Base-by-base conservation (phyloP, 2,329 filamentous ascomycete genomes). In the Pyricularia grisea region DNA sequence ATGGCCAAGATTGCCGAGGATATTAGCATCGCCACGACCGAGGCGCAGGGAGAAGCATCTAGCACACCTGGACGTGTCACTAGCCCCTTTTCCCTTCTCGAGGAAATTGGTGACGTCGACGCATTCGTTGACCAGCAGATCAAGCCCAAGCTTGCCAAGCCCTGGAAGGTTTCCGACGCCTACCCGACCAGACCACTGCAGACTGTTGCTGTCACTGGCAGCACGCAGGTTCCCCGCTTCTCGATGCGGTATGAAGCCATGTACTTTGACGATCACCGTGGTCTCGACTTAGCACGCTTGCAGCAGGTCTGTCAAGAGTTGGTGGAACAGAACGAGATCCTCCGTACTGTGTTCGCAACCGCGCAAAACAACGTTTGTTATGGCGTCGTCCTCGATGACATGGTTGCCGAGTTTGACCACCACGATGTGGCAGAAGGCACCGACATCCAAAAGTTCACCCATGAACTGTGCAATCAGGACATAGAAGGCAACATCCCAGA, bases 201-300 rank as follows among this genome's bases (percentile, higher is more conserved):
- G 72, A 81, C 84, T 58, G 79, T 89, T 25, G 87, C 87, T 17
- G 82, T 90, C 60, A 81, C 80, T 70, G 87, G 82, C 27, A 90
- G 88, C 0, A 81, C 85, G 1, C 78, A 84, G 20, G 77, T 82
- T 2, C 88, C 88, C 4, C 83, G 88, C 2, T 89, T 86, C 73
- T 90, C 88, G 0, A 78, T 86, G 1, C 85, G 88, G 17, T 90
- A 92, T 74, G 87, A 88, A 70, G 81, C 88, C 70, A 86, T 91
- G 76, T 87, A 87, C 76, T 84, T 91, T 68, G 82, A 86, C 28
- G 81, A 80, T 0, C 79, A 89, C 67, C 33, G 27, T 2, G 42
- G 36, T 1, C 66, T 67, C n/a, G 66, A 67, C 42, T 73, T 81
- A 17, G 76, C 80, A 12, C 81, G 81, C 14, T 80, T 89, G 28